A percentile compares a stretch with the other conserved stretches of the same genome.
phyloP scores from a whole-genome alignment of 331 rosid genomes.

The Acacia concinna region DNA sequence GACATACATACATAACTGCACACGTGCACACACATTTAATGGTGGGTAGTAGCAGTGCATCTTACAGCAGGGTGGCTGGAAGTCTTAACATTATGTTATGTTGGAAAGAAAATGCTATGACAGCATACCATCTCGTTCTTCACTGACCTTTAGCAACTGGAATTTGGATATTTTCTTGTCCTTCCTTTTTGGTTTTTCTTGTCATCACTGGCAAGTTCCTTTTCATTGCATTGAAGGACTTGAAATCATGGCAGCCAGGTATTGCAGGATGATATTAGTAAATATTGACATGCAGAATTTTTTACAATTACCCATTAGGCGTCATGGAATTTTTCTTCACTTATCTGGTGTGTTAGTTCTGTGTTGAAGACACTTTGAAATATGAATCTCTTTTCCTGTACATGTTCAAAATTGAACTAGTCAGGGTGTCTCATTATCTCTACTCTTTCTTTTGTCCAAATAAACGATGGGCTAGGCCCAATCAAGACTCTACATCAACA shows the following conservation, averaged over 20 bases:
- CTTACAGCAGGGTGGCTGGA: slow-evolving; percentile 53
- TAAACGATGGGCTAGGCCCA: not conserved
- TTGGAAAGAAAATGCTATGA: slow-evolving; percentile 51
- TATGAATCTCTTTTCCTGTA: slow-evolving; percentile 6
- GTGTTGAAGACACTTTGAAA: slow-evolving; percentile 15
- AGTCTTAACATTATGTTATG: slow-evolving; percentile 39
- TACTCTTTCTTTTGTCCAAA: not conserved
- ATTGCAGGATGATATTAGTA: slow-evolving; percentile 45
- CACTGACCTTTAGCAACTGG: slow-evolving; percentile 40
- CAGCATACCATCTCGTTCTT: slow-evolving; percentile 47
- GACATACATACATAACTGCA: not conserved
- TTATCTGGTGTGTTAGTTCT: slow-evolving; percentile 23
- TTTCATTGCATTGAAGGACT: slow-evolving; percentile 40
- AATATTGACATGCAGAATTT: slow-evolving; percentile 36
- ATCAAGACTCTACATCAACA: not conserved
- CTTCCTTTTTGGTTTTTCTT: slow-evolving; percentile 44
- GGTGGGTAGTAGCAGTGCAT: slow-evolving; percentile 42
- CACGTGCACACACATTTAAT: slow-evolving; percentile 6
- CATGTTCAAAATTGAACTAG: not conserved
- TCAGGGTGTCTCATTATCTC: not conserved
- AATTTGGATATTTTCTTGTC: slow-evolving; percentile 45
- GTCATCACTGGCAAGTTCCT: slow-evolving; percentile 33
- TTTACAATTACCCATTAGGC: slow-evolving; percentile 27
- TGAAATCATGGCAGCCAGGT: slow-evolving; percentile 44
- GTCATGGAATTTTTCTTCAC: slow-evolving; percentile 15